A percentile compares a stretch with the other conserved stretches of the same genome.
Conservation (phyloP, 2,329 filamentous ascomycete genomes). For the Aureobasidium sp. region DNA sequence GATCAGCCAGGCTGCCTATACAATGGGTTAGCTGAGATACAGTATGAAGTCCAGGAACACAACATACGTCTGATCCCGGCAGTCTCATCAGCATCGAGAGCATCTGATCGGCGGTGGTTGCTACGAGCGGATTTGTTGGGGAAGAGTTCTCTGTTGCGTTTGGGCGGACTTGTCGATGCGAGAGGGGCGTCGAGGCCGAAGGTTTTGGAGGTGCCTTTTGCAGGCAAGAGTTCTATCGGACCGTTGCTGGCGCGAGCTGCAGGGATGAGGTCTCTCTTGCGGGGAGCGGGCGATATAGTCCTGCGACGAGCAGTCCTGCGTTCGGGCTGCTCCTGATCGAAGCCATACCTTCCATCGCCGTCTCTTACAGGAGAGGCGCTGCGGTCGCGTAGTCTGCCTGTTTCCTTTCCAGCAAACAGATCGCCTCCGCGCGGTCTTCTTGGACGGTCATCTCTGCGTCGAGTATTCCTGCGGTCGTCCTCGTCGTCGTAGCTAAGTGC, state of each 20-base stretch:
- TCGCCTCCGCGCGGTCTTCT: constrained; percentile 21
- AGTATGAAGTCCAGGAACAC: neutral
- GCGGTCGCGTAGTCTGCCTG: constrained; percentile 48
- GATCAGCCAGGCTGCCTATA: constrained; percentile 17
- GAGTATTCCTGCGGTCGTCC: constrained; percentile 24
- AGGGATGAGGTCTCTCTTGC: constrained; percentile 16
- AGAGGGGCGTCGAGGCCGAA: constrained; percentile 4
- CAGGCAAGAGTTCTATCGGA: constrained; percentile 13
- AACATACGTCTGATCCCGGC: constrained; percentile 16
- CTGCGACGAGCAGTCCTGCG: constrained; percentile 36
- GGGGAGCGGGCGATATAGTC: constrained; percentile 32
- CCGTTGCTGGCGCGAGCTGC: constrained; percentile 18
- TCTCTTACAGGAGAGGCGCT: constrained; percentile 51
- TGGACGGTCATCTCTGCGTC: constrained; percentile 15
- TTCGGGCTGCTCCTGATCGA: constrained; percentile 43
- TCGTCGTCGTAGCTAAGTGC: constrained; percentile 20
- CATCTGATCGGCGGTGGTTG: constrained; percentile 39
- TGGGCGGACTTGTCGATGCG: constrained; percentile 18
- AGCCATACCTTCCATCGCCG: constrained; percentile 42
- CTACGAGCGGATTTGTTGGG: constrained; percentile 26
- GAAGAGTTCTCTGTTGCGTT: constrained; percentile 36
- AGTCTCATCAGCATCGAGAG: constrained; percentile 29
- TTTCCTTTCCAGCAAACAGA: constrained; percentile 25
- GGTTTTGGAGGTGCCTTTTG: constrained; percentile 9
- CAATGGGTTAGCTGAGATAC: neutral